Conservation (phyloP, 2,329 filamentous ascomycete species). For the Fusarium tuaranense region DNA sequence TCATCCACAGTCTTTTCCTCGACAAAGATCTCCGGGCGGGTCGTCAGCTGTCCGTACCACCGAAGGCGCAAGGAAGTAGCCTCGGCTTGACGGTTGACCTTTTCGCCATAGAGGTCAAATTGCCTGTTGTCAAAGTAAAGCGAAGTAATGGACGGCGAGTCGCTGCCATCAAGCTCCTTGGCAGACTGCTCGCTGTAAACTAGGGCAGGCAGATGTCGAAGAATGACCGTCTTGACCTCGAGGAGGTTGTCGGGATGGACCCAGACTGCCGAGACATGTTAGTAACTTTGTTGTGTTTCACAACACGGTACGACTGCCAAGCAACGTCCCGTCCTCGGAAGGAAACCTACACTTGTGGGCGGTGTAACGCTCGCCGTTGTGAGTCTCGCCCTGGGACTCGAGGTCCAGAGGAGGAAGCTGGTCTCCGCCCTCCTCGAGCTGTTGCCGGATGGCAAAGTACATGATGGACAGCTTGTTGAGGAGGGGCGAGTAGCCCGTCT, state of each 20-base stretch:
- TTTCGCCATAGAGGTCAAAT: conserved; percentile 88
- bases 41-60: conserved; percentile 88
- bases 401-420: conserved; percentile 58
- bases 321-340: neutral
- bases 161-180: conserved; percentile 82
- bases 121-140: conserved; percentile 93
- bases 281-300: conserved; percentile 4
- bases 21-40: conserved; percentile 83
- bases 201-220: conserved; percentile 89
- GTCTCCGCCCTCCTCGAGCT: conserved; percentile 69
- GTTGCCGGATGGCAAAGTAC: conserved; percentile 93
- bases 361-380: conserved; percentile 79
- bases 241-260: conserved; percentile 94
- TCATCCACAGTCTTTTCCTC: conserved; percentile 90
- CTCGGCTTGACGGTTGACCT: conserved; percentile 80
- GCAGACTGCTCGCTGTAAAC: conserved; percentile 91
- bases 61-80: conserved; percentile 87
- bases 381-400: conserved; percentile 66
- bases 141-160: conserved; percentile 93
- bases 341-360: conserved; percentile 82
- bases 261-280: conserved; percentile 73
- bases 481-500: conserved; percentile 87
- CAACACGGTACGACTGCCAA: neutral
- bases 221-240: conserved; percentile 95
- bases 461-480: conserved; percentile 92